Evolutionary conservation across 2,329 filamentous ascomycete species (phyloP), one percentile per base, ranked within the genome.

Genomic region (Dactylellina parvicollis): DNA sequence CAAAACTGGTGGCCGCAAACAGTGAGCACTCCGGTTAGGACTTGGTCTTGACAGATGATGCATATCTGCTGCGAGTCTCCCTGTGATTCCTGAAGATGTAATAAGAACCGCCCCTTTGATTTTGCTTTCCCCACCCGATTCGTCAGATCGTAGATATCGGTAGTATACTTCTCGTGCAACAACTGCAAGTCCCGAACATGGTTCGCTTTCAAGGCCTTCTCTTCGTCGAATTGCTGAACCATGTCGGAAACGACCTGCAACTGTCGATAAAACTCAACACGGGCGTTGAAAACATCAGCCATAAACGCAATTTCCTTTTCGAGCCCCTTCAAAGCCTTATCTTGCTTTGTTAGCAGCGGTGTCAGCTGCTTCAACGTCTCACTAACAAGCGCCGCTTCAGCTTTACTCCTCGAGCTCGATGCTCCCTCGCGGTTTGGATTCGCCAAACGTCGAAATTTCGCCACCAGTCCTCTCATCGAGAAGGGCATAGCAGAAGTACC

Each of bases 1-100:
- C 94, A 97, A 79, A 92, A 98, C 75, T 92, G 88, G 79, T 99
- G 95, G 0, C 94, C 94, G 79, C 95, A 98, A 0, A 92, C 86
- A 0, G 94, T 97, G 74, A 94, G 83, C 57, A 90, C 87, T 59
- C 94, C 94, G n/a, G 88, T 83, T 69, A 90, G 88, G 77, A 97
- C 96, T 0, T 84, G 79, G 9, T 77, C 71, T 61, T 91, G 89
- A 79, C 95, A 99, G 76, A 99, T 97, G 62, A 96, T 87, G 79
- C 95, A 99, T 55, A 90, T 66, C 88, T 86, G 50, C 88, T 85
- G 0, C 86, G 85, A 54, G 85, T 87, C n/a, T 86, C 83, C 46
- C 91, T 89, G 16, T 84, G 82, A 61, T 85, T 80, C 77, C 84
- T 83, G 50, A 87, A 73, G 80, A 70, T 88, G 83, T 4, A 86